Evolutionary conservation across 75 land plant genomes (phyloP), one percentile per base, ranked within the genome.

Genomic region (Gnetum montanum): DNA sequence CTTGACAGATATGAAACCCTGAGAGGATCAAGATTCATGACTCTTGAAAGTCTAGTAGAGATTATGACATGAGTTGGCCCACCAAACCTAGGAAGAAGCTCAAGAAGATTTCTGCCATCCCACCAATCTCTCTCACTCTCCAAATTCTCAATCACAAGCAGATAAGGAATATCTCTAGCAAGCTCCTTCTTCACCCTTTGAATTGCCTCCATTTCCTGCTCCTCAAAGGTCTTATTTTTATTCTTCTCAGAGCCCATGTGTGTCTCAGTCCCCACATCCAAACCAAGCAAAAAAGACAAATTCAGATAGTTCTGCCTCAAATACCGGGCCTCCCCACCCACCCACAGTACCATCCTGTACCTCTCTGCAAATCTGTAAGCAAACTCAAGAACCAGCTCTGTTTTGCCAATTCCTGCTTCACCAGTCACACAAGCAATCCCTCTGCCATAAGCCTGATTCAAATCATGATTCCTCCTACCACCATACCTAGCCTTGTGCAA

Each of bases 41-140:
- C 75, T 0, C 68, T 69, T 22, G 85, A 72, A 48, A 88, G 86
- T 4, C 94, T 79, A 4, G 93, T 92, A 22, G 93, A 72, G 35
- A 92, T 74, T 16, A 92, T 71, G 16, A 88, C 61, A 49, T 92
- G 97, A 3, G 94, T 78, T 36, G 81, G 83, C 7, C 83, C 68
- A 24, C 97, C 94, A 48, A 77, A 80, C 2, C 85, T 81, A 7
- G 97, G 97, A 31, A 92, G 71, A 20, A 92, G 84, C 56, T 88
- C 94, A 67, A 76, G 76, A 22, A 92, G 33, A n/a, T 73, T 63
- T 46, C 70, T 70, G 11, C 72, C 70, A 38, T 88, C 94, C 94
- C 89, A 92, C 84, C 83, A 86, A 61, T 91, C 97, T 37, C 74
- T 75, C 70, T 91, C 97, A 46, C 62, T 77, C 54, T 92, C 97